Evolutionary conservation across 75 land plant species (phyloP).

Genomic region (Pinus taeda): DNA sequence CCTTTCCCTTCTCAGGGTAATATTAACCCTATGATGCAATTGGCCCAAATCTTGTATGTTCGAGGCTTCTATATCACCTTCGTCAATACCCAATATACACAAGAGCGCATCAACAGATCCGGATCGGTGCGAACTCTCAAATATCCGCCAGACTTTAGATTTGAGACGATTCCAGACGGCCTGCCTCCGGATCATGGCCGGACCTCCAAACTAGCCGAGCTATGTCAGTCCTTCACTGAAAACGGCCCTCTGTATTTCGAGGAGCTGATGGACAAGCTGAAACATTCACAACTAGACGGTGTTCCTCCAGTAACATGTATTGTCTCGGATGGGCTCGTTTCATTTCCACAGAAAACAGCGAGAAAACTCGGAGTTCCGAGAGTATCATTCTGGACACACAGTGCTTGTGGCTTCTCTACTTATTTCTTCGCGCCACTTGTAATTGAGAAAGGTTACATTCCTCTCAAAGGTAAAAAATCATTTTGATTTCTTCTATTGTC

Average conservation of each 20-base stretch:
- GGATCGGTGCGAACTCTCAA: constrained; percentile 7
- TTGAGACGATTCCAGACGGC: constrained; percentile 18
- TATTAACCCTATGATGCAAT: constrained; percentile 31
- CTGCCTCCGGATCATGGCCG: constrained; percentile 19
- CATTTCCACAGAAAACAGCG: constrained; percentile 38
- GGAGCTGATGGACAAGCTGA: constrained; percentile 18
- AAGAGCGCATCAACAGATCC: constrained; percentile 4
- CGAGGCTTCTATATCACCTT: constrained; percentile 36
- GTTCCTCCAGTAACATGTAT: constrained; percentile 45
- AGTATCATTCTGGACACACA: constrained; percentile 38
- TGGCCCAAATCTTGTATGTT: constrained; percentile 30
- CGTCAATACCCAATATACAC: constrained; percentile 34
- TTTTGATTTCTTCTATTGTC: too few species aligned
- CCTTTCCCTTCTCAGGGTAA: constrained; percentile 51
- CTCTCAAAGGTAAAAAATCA: constrained; percentile 40
- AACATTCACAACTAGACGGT: background rate
- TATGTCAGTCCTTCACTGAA: constrained; percentile 18
- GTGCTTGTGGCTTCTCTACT: constrained; percentile 41
- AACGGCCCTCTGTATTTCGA: constrained; percentile 10
- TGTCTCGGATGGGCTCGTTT: constrained; percentile 32
- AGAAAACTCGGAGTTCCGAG: constrained; percentile 34
- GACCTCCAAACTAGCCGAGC: constrained; percentile 23
- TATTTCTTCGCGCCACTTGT: constrained; percentile 10
- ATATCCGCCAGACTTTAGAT: background rate
- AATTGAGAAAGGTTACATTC: constrained; percentile 18